Percentiles rank a stretch among this genome's conserved stretches.
These are phyloP conservation scores for Gossypium thurberi DNA, from an alignment of 345 rosid genomes.

Conservation along the genomic window DNA sequence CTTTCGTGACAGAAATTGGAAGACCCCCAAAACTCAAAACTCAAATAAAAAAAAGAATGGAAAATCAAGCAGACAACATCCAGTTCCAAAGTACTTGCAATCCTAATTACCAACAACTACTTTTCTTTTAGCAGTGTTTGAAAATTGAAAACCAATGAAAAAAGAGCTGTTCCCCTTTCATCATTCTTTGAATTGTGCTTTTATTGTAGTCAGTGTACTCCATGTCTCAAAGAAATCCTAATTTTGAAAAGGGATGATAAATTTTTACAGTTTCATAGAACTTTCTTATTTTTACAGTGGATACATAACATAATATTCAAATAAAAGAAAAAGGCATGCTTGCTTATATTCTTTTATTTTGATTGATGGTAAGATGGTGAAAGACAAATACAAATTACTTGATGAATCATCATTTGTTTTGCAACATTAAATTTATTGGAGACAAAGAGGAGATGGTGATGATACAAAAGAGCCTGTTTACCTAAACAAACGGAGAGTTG, in stretches of 20 bases:
- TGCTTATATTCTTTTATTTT: no score
- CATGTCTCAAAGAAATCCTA: background rate
- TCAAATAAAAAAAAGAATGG: no score
- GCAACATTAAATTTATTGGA: no score
- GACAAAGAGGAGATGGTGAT: no score
- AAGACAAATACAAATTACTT: no score
- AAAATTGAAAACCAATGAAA: background rate
- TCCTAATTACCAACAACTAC: background rate
- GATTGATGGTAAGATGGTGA: no score
- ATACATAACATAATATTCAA: no score
- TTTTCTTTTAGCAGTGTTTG: background rate
- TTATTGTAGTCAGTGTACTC: background rate
- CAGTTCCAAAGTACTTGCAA: background rate
- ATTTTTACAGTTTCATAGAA: no score
- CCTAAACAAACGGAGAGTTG: no score
- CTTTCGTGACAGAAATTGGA: slow-evolving; percentile 4
- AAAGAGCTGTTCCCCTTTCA: background rate
- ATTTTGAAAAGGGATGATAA: background rate
- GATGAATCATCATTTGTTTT: no score
- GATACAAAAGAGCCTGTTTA: no score
- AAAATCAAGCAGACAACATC: background rate
- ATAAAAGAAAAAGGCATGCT: no score
- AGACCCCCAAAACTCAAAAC: background rate
- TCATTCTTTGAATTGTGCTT: background rate
- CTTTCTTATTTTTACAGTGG: background rate